Evolutionary conservation across 2,329 filamentous ascomycete genomes (phyloP).

Genomic region (Diplocarpon mali): DNA sequence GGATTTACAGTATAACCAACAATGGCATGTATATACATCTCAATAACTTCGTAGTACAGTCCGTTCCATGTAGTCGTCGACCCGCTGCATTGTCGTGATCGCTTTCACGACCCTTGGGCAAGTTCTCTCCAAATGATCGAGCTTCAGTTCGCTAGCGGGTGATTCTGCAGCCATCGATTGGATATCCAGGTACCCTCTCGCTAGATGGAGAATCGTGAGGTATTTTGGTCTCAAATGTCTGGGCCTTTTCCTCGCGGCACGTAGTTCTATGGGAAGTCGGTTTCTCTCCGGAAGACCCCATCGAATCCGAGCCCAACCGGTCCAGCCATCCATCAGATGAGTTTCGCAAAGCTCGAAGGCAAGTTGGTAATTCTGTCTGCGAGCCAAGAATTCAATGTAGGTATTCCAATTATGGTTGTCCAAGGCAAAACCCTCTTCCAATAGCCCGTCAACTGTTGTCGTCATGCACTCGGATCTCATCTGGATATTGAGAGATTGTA

Average conservation of each 20-base stretch:
- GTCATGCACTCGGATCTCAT: constrained; percentile 42
- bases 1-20: no score
- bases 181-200: constrained; percentile 22
- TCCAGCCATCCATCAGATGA: constrained; percentile 68
- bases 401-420: constrained; percentile 74
- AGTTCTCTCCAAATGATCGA: constrained; percentile 20
- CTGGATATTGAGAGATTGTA: constrained; percentile 39
- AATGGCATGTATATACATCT: not conserved
- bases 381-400: constrained; percentile 57
- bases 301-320: constrained; percentile 48
- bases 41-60: constrained; percentile 1
- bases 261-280: constrained; percentile 18
- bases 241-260: constrained; percentile 16
- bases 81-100: constrained; percentile 23
- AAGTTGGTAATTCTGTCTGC: constrained; percentile 44
- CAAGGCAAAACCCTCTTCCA: constrained; percentile 56
- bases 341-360: constrained; percentile 69
- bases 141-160: constrained; percentile 13
- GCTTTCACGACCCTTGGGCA: constrained; percentile 25
- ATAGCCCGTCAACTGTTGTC: constrained; percentile 37
- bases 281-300: constrained; percentile 17
- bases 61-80: constrained; percentile 19
- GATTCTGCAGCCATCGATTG: constrained; percentile 21
- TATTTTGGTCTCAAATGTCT: constrained; percentile 22
- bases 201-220: constrained; percentile 24